Conservation (phyloP, 805 yeast genomes). For the Blastobotrys parvus region DNA sequence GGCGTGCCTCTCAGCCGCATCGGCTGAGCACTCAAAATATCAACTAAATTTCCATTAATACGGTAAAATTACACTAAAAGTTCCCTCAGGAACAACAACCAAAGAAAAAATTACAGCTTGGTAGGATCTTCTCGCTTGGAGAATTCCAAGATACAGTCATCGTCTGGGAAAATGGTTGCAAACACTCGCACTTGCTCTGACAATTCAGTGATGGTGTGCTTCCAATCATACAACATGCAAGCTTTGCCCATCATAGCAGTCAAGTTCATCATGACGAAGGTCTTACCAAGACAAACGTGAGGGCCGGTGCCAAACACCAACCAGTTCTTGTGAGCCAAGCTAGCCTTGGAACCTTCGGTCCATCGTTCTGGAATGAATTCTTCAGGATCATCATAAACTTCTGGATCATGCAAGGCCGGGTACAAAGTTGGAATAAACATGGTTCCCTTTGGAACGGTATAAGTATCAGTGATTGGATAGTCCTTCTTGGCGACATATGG, state of each 20-base stretch:
- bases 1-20: too few relatives aligned
- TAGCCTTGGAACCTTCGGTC: slow-evolving; percentile 65
- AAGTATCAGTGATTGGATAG: slow-evolving; percentile 74
- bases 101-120: slow-evolving; percentile 5
- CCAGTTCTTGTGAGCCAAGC: slow-evolving; percentile 81
- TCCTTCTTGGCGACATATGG: slow-evolving; percentile 87
- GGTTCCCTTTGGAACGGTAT: slow-evolving; percentile 93
- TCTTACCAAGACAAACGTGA: slow-evolving; percentile 92
- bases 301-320: slow-evolving; percentile 96
- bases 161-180: slow-evolving; percentile 97
- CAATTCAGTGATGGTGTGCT: slow-evolving; percentile 72
- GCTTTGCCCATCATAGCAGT: slow-evolving; percentile 89
- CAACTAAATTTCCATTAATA: too few relatives aligned
- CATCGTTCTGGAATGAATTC: slow-evolving; percentile 95
- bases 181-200: slow-evolving; percentile 92
- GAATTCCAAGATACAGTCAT: slow-evolving; percentile 79
- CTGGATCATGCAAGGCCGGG: slow-evolving; percentile 96
- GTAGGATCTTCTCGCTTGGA: slow-evolving; percentile 6
- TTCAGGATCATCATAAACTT: slow-evolving; percentile 91
- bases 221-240: slow-evolving; percentile 67
- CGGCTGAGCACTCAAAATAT: too few relatives aligned
- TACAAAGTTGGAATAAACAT: slow-evolving; percentile 95
- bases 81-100: too few relatives aligned
- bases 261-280: slow-evolving; percentile 84
- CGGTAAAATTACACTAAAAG: too few relatives aligned